Evolutionary conservation across 2,329 filamentous ascomycete species (phyloP), one percentile per base, ranked within the genome.

Genomic region (Aspergillus fijiensis): DNA sequence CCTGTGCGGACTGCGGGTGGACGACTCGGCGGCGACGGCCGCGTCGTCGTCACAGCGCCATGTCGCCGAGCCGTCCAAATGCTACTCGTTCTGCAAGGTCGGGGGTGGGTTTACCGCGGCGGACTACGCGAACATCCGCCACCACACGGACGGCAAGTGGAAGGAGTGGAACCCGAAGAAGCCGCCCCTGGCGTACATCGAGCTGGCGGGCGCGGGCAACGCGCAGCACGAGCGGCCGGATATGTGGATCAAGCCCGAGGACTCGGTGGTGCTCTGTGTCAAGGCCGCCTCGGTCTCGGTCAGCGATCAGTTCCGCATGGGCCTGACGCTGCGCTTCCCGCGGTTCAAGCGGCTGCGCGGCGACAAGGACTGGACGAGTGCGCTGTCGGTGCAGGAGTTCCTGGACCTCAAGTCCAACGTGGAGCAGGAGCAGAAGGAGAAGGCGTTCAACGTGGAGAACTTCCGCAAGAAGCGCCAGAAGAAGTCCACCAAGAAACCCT

Each of bases 31-130:
- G 33, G 82, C 89, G 35, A 78, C 82, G 39, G 2, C 33, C 14
- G 84, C 90, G 35, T 82, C 89, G 35, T 79, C 82, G 39, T 35
- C 33, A 35, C 14, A 12, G 33, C 14, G 4, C 33, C 76, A 76
- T 25, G 80, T 78, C 11, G 69, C 74, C 5, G 84, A 87, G 62
- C 84, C 87, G 0, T 89, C 91, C 76, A 92, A 91, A 74, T 96
- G 88, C 70, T 90, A 88, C 69, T 96, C 92, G n/a, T 97, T 99
- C 78, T 96, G 93, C 82, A 97, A 95, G 75, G 95, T 99, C 16
- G 95, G 95, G n/a, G 95, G 95, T 56, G 95, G 95, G 0, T 93
- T 98, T 73, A 87, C 85, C 14, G 89, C 87, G 0, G 86, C 90
- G 55, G 95, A 99, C 70, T 98, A 96, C 72, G 87, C 89, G 0